These are phyloP conservation scores for Penicillium alfredii DNA, from an alignment of 495 filamentous ascomycete genomes.

Conservation along the genomic window DNA sequence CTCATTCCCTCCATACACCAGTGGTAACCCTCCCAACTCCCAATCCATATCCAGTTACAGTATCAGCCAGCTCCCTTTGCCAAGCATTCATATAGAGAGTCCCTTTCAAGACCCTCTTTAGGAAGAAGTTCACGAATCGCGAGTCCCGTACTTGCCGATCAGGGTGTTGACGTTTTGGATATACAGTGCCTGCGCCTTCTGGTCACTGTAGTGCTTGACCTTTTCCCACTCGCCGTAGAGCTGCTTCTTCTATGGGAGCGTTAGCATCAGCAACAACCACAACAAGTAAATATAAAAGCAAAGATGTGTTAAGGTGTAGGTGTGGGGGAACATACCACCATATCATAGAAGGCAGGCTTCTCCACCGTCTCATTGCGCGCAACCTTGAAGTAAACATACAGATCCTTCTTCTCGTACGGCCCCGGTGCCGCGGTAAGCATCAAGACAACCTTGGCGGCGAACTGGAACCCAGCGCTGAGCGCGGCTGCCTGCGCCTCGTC, in stretches of 20 bases:
- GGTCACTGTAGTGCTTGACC: slow-evolving; percentile 48
- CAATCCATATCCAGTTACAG: no score
- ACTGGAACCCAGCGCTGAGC: slow-evolving; percentile 29
- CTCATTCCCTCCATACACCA: no score
- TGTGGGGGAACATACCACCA: slow-evolving; percentile 38
- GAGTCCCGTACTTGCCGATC: slow-evolving; percentile 57
- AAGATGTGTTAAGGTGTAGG: neutral
- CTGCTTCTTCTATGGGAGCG: slow-evolving; percentile 57
- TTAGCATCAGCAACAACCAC: slow-evolving; percentile 3
- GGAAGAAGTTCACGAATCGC: slow-evolving; percentile 21
- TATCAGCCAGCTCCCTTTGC: no score
- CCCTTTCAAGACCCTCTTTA: no score
- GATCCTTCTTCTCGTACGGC: slow-evolving; percentile 47
- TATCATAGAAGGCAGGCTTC: slow-evolving; percentile 45
- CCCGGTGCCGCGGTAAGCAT: slow-evolving; percentile 49
- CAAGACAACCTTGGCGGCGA: slow-evolving; percentile 49
- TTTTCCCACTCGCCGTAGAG: slow-evolving; percentile 73
- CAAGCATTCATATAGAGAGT: no score
- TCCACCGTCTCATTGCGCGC: slow-evolving; percentile 41
- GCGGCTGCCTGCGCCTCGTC: slow-evolving; percentile 17
- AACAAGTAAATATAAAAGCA: slow-evolving; percentile 1
- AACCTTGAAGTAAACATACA: slow-evolving; percentile 58
- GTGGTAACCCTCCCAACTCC: no score
- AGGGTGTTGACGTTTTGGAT: slow-evolving; percentile 62
- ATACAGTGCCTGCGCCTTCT: slow-evolving; percentile 69